These are phyloP conservation scores for Peribolospora baueri DNA, from an alignment of 768 basidiomycete species.

Conservation along the genomic window DNA sequence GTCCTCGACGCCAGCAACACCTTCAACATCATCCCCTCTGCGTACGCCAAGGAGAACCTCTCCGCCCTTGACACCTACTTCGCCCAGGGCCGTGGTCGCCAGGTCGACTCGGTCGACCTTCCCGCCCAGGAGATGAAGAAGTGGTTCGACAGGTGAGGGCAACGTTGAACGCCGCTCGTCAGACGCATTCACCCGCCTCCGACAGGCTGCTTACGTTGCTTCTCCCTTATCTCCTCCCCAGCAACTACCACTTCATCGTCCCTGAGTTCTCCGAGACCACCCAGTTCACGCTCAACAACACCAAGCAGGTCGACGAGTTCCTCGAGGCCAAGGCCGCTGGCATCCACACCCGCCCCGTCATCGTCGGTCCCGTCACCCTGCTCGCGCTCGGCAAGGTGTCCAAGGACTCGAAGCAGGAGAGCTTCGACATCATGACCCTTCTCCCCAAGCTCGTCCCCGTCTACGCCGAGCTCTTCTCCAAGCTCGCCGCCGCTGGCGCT, in stretches of 20 bases:
- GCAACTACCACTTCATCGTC: constrained; percentile 93
- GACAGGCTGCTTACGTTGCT: too few species aligned
- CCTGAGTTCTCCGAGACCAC: constrained; percentile 33
- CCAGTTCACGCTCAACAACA: constrained; percentile 62
- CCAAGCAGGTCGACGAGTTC: constrained; percentile 85
- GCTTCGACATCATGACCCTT: constrained; percentile 76
- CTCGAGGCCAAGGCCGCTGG: constrained; percentile 81
- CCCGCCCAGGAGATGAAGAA: constrained; percentile 99
- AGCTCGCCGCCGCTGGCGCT: constrained; percentile 79
- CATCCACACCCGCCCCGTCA: constrained; percentile 72
- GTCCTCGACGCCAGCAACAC: constrained; percentile 86
- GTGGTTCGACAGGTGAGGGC: constrained; percentile 36
- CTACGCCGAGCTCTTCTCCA: constrained; percentile 67
- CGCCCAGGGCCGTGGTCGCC: constrained; percentile 96
- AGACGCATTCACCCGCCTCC: constrained; percentile 3
- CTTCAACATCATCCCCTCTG: constrained; percentile 88
- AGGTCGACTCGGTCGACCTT: constrained; percentile 80
- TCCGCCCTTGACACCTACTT: constrained; percentile 87
- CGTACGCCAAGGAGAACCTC: constrained; percentile 64
- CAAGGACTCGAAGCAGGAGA: constrained; percentile 38
- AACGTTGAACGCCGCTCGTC: background rate
- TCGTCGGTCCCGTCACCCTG: constrained; percentile 88
- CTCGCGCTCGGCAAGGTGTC: constrained; percentile 74
- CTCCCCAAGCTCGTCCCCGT: constrained; percentile 71
- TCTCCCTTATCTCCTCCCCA: background rate